phyloP scores from a whole-genome alignment of 1,139 yeast species.

The Spencermartinsiella ligniputridi region DNA sequence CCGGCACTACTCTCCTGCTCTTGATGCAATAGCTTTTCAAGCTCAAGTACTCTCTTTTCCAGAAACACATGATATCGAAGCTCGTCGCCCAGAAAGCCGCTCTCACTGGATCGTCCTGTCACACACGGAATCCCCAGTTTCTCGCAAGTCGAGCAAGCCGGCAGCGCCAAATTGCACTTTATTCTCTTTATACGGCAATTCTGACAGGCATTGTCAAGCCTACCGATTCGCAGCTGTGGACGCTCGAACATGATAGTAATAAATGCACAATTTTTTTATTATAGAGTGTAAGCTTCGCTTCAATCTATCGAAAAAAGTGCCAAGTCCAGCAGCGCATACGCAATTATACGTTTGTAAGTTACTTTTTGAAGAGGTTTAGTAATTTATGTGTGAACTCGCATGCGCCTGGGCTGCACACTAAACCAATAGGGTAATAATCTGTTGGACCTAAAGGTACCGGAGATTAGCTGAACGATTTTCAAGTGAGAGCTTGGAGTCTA shows the following conservation, averaged over 20 bases:
- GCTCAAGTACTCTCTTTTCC: conserved; percentile 7
- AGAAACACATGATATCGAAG: conserved; percentile 9
- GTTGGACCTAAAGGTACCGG: too few relatives aligned
- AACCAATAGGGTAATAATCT: too few relatives aligned
- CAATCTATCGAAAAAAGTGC: too few relatives aligned
- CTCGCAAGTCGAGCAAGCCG: conserved; percentile 7
- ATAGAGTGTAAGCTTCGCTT: too few relatives aligned
- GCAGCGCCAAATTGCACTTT: conserved; percentile 6
- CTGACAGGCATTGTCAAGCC: conserved; percentile 12
- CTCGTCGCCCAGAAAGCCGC: conserved; percentile 4
- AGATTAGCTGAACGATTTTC: too few relatives aligned
- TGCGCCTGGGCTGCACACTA: too few relatives aligned
- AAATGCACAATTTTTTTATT: too few relatives aligned
- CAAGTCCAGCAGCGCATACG: too few relatives aligned
- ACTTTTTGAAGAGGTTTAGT: too few relatives aligned
- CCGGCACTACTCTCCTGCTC: neutral
- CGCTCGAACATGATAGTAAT: conserved; percentile 9
- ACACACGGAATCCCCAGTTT: conserved; percentile 8
- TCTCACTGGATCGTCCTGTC: conserved; percentile 2
- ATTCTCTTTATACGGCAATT: conserved; percentile 8
- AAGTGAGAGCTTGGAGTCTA: too few relatives aligned
- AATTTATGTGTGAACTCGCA: too few relatives aligned
- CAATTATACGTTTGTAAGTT: too few relatives aligned
- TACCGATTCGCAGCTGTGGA: conserved; percentile 8
- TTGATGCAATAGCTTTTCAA: conserved; percentile 3